Evolutionary conservation across 2,329 filamentous ascomycete genomes (phyloP).

Genomic region (Sclerotinia spermophila): DNA sequence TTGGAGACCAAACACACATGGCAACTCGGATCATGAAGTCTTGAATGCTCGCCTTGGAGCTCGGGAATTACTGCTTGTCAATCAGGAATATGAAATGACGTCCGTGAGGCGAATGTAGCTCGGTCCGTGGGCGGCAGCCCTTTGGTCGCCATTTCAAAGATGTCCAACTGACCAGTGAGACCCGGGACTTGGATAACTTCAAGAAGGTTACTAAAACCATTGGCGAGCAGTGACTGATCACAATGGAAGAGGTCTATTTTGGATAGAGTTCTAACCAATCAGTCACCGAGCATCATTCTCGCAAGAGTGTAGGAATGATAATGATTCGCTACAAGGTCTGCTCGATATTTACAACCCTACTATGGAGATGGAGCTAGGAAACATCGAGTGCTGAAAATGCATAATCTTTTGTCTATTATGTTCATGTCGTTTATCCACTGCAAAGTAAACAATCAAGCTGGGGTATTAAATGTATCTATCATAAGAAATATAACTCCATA

Average conservation of each 20-base stretch:
- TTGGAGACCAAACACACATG: too few species aligned
- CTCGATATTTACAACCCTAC: neutral
- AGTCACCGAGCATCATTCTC: too few species aligned
- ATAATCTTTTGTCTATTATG: neutral
- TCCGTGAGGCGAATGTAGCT: neutral
- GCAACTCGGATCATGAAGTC: too few species aligned
- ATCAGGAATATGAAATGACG: too few species aligned
- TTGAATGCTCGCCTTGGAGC: too few species aligned
- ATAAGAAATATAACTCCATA: neutral
- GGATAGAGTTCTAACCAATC: too few species aligned
- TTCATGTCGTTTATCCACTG: neutral
- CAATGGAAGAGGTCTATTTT: neutral
- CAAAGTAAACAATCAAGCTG: neutral
- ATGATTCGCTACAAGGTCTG: too few species aligned
- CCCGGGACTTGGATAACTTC: neutral
- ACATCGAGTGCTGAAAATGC: neutral
- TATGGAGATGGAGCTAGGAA: neutral
- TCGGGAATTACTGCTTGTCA: too few species aligned
- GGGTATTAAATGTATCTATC: slow-evolving; percentile 3
- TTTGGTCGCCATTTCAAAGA: neutral
- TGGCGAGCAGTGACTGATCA: neutral
- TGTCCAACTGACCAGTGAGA: neutral
- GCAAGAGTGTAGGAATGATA: too few species aligned
- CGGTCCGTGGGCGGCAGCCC: neutral
- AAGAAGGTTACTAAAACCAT: neutral